Percentiles rank a stretch among this genome's conserved stretches.
These are phyloP conservation scores for Striga hermonthica DNA, from an alignment of 305 asterid genomes.

Conservation along the genomic window DNA sequence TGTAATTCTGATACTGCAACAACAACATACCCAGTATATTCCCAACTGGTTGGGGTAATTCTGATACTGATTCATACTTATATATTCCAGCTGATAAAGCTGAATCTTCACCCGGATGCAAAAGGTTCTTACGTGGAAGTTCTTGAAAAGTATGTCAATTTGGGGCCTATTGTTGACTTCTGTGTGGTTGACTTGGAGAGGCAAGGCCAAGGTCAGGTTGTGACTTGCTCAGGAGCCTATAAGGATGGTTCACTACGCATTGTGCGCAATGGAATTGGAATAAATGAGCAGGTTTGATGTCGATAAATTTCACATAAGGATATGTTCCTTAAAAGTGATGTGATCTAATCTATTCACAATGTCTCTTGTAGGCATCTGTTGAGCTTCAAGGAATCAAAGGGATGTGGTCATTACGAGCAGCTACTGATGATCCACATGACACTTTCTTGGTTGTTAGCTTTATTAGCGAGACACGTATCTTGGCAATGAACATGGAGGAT, in stretches of 20 bases:
- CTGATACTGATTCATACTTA: not conserved
- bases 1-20: too few relatives aligned
- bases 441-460: conserved; percentile 97
- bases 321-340: conserved; percentile 3
- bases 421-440: conserved; percentile 84
- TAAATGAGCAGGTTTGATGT: conserved; percentile 78
- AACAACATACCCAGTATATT: too few relatives aligned
- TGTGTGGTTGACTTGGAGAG: conserved; percentile 97
- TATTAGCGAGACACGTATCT: conserved; percentile 89
- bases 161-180: conserved; percentile 98
- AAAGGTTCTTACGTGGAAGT: conserved; percentile 95
- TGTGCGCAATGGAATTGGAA: conserved; percentile 96
- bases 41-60: too few relatives aligned
- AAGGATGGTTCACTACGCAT: conserved; percentile 95
- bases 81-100: conserved; percentile 72
- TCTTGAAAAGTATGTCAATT: conserved; percentile 83
- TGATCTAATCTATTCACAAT: conserved; percentile 20
- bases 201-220: conserved; percentile 99
- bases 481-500: conserved; percentile 98
- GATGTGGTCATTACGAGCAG: conserved; percentile 94
- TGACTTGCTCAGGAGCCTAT: conserved; percentile 96
- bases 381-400: conserved; percentile 99
- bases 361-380: conserved; percentile 75
- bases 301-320: conserved; percentile 20
- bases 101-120: conserved; percentile 85